These are phyloP conservation scores for Discostella stelligeroides DNA, from an alignment of 108 stramenopile species.

Conservation along the genomic window DNA sequence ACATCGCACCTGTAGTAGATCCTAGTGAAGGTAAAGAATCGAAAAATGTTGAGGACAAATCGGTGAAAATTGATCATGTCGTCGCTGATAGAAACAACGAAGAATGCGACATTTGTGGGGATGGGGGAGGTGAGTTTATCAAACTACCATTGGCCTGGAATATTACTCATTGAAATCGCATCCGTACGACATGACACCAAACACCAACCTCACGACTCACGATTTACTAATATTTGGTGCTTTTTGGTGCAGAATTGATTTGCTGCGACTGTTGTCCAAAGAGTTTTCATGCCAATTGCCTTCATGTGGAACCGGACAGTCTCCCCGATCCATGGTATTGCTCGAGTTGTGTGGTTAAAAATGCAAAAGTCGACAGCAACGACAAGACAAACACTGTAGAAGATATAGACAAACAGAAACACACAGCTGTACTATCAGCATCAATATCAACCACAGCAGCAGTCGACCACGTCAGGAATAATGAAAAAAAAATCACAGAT, in stretches of 20 bases:
- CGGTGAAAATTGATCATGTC: not conserved
- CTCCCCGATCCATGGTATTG: slow-evolving; percentile 13
- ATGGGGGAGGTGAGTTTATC: slow-evolving; percentile 11
- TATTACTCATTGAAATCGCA: no score
- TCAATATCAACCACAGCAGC: no score
- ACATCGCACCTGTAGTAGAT: not conserved
- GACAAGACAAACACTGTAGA: no score
- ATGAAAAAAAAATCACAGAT: not conserved
- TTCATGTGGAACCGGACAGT: not conserved
- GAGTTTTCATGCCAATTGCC: not conserved
- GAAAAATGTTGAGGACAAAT: not conserved
- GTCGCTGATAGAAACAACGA: not conserved
- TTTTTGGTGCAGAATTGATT: not conserved
- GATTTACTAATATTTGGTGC: not conserved
- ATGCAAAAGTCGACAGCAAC: not conserved
- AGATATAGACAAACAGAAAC: not conserved
- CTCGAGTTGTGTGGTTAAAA: not conserved
- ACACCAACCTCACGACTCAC: no score
- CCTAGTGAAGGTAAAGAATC: not conserved
- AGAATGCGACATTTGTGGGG: slow-evolving; percentile 9
- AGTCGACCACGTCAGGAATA: not conserved
- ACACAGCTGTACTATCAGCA: no score
- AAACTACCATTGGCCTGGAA: no score
- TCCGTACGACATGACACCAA: no score
- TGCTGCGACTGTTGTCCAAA: slow-evolving; percentile 4